Percentiles rank a stretch among this genome's conserved stretches.
Conservation (phyloP, 129 eudicot genomes). For the Cynara cardunculus region DNA sequence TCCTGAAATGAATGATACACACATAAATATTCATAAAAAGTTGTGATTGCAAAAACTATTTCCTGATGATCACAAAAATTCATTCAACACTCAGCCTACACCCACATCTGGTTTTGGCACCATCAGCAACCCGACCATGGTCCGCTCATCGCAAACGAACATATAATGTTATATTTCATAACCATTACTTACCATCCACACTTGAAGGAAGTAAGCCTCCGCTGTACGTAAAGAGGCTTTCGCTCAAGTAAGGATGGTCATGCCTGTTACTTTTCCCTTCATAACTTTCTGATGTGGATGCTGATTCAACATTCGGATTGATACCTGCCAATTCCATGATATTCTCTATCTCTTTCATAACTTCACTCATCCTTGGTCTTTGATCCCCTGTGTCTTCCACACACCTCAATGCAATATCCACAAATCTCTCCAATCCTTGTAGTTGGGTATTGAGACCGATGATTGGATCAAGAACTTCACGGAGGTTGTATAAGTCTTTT, state of each 20-base stretch:
- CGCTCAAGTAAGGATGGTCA: conserved; percentile 40
- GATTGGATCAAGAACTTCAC: conserved; percentile 55
- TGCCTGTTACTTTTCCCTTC: conserved; percentile 29
- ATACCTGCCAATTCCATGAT: conserved; percentile 56
- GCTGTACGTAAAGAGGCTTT: conserved; percentile 40
- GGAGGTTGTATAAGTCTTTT: conserved; percentile 50
- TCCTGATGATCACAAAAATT: neutral
- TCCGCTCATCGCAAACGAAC: neutral
- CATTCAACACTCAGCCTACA: neutral
- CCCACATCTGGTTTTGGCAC: neutral
- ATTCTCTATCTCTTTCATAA: conserved; percentile 59
- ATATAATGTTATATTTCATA: neutral
- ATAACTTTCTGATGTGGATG: conserved; percentile 44
- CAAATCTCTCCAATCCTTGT: conserved; percentile 49
- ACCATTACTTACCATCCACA: conserved; percentile 23
- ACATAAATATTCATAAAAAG: neutral
- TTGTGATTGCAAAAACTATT: neutral
- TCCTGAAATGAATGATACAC: neutral
- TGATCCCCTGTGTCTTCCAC: conserved; percentile 55
- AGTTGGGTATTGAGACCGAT: conserved; percentile 38
- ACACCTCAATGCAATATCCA: conserved; percentile 67
- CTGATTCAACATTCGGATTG: conserved; percentile 57
- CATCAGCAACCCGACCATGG: no score
- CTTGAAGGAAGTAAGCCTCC: conserved; percentile 31
- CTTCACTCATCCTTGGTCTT: conserved; percentile 69